Conservation (phyloP, 208 protist species). For the Kentomonas sorsogonicus region DNA sequence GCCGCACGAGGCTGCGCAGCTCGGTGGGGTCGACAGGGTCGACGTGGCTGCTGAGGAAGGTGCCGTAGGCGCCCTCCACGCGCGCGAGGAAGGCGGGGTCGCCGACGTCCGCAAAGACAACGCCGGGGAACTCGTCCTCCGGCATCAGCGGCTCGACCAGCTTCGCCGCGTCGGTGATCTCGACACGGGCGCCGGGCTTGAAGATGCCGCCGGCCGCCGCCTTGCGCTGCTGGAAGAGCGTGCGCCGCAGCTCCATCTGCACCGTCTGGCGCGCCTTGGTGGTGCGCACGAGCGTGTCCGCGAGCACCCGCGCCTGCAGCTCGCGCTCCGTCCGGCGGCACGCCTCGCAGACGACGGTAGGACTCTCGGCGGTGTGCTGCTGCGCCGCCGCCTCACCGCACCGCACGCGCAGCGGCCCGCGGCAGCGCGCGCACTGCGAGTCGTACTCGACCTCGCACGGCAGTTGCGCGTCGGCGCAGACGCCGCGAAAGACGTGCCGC, state of each 20-base stretch:
- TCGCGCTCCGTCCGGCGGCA: conserved; percentile 70
- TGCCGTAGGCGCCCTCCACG: conserved; percentile 75
- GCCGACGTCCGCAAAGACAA: conserved; percentile 76
- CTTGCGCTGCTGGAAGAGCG: conserved; percentile 75
- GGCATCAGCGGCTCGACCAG: conserved; percentile 71
- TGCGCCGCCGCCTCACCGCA: conserved; percentile 67
- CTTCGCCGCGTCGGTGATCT: conserved; percentile 66
- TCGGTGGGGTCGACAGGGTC: conserved; percentile 81
- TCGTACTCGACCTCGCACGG: conserved; percentile 75
- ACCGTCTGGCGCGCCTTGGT: conserved; percentile 63
- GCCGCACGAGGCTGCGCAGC: conserved; percentile 76
- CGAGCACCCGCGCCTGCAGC: conserved; percentile 60
- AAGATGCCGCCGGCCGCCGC: conserved; percentile 81
- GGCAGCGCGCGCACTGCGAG: conserved; percentile 72
- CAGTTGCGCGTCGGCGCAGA: conserved; percentile 54
- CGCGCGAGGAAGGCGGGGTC: conserved; percentile 36
- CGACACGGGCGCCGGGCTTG: conserved; percentile 55
- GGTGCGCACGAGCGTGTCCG: conserved; percentile 56
- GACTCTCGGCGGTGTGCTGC: conserved; percentile 37
- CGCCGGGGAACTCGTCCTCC: conserved; percentile 73
- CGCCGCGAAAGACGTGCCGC: conserved; percentile 72
- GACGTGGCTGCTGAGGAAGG: conserved; percentile 80
- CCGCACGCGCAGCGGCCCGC: conserved; percentile 43
- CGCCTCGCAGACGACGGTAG: conserved; percentile 51
- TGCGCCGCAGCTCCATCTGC: conserved; percentile 56